These are phyloP conservation scores for Botryotinia narcissicola DNA, from an alignment of 2,329 filamentous ascomycete genomes.

Conservation along the genomic window DNA sequence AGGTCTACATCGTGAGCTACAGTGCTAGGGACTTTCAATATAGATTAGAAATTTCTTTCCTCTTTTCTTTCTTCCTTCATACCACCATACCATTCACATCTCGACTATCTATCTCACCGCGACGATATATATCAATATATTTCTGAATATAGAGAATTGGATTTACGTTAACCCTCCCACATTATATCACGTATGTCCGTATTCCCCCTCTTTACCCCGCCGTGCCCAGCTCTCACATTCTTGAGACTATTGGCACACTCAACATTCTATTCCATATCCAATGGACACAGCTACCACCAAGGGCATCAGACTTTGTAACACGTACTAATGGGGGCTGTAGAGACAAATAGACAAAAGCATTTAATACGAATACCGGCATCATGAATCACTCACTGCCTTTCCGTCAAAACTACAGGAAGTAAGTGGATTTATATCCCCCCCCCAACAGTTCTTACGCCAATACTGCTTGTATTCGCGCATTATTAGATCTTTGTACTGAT, in stretches of 20 bases:
- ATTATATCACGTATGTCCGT: background rate
- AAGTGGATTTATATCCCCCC: background rate
- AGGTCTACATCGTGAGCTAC: background rate
- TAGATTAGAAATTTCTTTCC: slow-evolving; percentile 1
- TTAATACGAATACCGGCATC: slow-evolving; percentile 5
- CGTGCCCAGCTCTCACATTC: slow-evolving; percentile 13
- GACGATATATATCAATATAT: background rate
- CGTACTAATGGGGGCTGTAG: slow-evolving; percentile 1
- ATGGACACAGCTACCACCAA: background rate
- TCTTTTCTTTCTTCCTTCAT: background rate
- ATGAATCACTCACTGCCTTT: slow-evolving; percentile 20
- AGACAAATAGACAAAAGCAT: background rate
- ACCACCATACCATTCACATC: background rate
- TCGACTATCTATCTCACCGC: background rate
- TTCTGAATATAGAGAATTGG: background rate
- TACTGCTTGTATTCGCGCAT: background rate
- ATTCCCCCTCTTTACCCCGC: slow-evolving; percentile 19
- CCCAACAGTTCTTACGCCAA: background rate
- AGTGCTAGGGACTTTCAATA: background rate
- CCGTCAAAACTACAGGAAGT: slow-evolving; percentile 22
- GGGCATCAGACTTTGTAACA: background rate
- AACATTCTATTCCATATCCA: background rate
- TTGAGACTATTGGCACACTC: background rate
- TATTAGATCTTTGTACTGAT: background rate
- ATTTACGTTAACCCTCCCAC: background rate